Evolutionary conservation across 345 rosid species (phyloP), one percentile per base, ranked within the genome.

Genomic region (Ailanthus altissimus): DNA sequence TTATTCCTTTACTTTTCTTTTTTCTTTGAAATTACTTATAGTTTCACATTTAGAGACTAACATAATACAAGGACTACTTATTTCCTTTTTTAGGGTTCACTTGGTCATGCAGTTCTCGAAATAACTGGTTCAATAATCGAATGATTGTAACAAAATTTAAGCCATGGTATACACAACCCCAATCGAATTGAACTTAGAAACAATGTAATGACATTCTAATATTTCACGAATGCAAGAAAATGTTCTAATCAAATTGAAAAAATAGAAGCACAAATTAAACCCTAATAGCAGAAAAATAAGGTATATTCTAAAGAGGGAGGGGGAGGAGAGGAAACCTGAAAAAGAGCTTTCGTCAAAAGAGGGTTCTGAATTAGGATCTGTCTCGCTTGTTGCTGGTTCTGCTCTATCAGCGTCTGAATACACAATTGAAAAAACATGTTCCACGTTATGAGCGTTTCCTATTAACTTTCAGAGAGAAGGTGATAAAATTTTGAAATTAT

Each of bases 351-450:
- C 13, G 99, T 96, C 87, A 93, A 87, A 75, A 69, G 85, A 80
- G 98, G 97, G 78, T 93, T 96, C 77, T 89, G 97, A 74, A 92
- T 88, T 62, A 93, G 89, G 70, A 93, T 88, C 56, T 92, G 87
- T 58, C 92, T 92, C 45, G 99, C 99, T 81, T 96, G 97, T 60
- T 85, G 86, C 78, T 89, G 90, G 79, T 96, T 96, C 90, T 93
- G 97, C 78, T 93, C 99, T 56, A 93, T 96, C 75, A 93, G 82
- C n/a, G 89, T 45, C 98, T 94, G 83, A 69, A 67, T 25, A 45
- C 64, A 46, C 40, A 74, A 70, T 45, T 10, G 20, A 56, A 32
- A 38, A 42, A 64, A 54, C 47, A 57, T 10, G 20, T 25, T 45
- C 26, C 25, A n/a, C 26, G 60, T 56, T 8, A 56, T 5, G 50